phyloP scores from a whole-genome alignment of 2,329 filamentous ascomycete genomes.

The Alternaria brassicae region DNA sequence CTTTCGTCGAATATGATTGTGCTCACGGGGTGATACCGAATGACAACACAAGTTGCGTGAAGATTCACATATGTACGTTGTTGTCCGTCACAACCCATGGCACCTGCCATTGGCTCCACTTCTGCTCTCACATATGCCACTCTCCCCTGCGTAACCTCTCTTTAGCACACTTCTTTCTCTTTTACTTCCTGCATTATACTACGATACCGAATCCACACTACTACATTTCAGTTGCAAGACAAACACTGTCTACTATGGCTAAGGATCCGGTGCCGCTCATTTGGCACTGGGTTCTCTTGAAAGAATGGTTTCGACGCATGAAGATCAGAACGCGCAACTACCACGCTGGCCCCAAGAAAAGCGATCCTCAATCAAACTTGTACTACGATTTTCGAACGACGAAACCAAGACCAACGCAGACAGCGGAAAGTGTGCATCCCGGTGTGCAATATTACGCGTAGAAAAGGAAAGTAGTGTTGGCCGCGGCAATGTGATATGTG shows the following conservation, averaged over 20 bases:
- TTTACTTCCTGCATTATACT: neutral
- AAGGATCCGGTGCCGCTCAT: neutral
- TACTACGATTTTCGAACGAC: slow-evolving; percentile 10
- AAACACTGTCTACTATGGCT: neutral
- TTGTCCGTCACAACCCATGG: neutral
- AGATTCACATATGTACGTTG: neutral
- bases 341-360: slow-evolving; percentile 1
- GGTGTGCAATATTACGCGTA: slow-evolving; percentile 2
- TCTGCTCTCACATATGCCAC: neutral
- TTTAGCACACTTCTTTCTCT: too few relatives aligned
- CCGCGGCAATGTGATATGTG: neutral
- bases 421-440: slow-evolving; percentile 1
- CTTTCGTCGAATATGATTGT: neutral
- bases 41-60: neutral
- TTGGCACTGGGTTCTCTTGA: neutral
- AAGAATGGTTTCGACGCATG: slow-evolving; percentile 4
- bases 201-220: neutral
- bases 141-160: neutral
- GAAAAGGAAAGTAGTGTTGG: neutral
- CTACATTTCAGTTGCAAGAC: neutral
- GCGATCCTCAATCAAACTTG: slow-evolving; percentile 1
- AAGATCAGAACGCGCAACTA: slow-evolving; percentile 3
- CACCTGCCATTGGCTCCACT: neutral
- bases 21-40: neutral
- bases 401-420: neutral